Conservation (phyloP, 306 rosid species). For the Fragaria vesca region DNA sequence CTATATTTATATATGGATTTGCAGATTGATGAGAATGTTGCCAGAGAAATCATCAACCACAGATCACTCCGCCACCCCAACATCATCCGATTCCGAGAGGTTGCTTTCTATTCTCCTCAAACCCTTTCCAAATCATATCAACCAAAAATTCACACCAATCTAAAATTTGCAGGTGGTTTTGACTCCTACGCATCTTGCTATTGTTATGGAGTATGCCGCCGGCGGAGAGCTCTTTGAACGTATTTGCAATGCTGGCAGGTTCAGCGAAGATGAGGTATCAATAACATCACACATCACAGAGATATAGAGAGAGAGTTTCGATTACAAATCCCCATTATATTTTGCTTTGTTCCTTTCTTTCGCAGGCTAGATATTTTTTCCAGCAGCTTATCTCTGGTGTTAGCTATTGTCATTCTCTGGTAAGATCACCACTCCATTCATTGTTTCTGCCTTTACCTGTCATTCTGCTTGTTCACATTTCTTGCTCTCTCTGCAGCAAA, state of each 20-base stretch:
- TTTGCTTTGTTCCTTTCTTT: constrained; percentile 12
- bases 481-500: constrained; percentile 53
- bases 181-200: constrained; percentile 84
- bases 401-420: constrained; percentile 80
- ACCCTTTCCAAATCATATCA: no score
- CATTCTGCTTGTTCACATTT: not conserved
- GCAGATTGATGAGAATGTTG: constrained; percentile 84
- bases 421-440: constrained; percentile 7
- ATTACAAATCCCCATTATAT: not conserved
- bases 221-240: constrained; percentile 87
- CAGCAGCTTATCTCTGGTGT: constrained; percentile 96
- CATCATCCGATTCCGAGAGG: constrained; percentile 82
- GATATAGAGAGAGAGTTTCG: no score
- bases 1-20: not conserved
- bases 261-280: constrained; percentile 75
- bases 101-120: not conserved
- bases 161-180: constrained; percentile 56
- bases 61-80: constrained; percentile 80
- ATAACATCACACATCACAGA: no score
- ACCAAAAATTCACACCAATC: no score
- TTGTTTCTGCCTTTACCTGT: constrained; percentile 10
- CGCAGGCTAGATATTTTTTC: constrained; percentile 86
- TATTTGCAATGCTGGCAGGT: constrained; percentile 76
- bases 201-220: constrained; percentile 90
- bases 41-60: constrained; percentile 81